Evolutionary conservation across 1,139 yeast species (phyloP).

Genomic region (Protomyces inundatus): DNA sequence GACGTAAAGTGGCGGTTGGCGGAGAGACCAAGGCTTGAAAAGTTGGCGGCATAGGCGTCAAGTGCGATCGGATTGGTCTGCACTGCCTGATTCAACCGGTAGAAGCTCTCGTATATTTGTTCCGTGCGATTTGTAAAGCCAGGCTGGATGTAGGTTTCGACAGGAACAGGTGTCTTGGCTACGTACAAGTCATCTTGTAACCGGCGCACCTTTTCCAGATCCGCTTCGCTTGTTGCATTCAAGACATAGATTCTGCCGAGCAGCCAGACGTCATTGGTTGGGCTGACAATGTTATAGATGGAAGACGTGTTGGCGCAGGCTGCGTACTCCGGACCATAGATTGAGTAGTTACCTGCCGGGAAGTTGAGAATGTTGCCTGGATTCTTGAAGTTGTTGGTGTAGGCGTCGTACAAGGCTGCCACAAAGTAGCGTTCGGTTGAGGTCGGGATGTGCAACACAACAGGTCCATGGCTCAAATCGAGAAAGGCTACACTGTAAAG

Average conservation of each 20-base stretch:
- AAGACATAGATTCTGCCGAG: background rate
- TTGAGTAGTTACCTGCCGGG: background rate
- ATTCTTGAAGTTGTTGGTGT: background rate
- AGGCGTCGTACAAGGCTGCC: constrained; percentile 1
- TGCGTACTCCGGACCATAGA: background rate
- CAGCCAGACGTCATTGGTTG: constrained; percentile 1
- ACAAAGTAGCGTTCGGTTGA: background rate
- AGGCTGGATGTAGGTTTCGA: background rate
- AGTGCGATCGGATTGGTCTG: background rate
- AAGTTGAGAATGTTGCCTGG: background rate
- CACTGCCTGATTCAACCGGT: background rate
- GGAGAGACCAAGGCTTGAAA: background rate
- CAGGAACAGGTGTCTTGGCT: background rate
- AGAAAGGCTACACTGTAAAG: background rate
- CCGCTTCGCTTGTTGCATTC: background rate
- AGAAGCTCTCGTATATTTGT: background rate
- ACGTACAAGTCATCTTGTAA: background rate
- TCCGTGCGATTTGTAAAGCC: background rate
- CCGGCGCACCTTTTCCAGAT: background rate
- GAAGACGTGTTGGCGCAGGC: background rate
- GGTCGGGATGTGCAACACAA: background rate
- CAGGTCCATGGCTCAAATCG: background rate
- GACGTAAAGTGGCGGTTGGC: background rate
- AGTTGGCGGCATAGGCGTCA: background rate
- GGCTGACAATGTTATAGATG: background rate